These are phyloP conservation scores for Gossypium mustelinum DNA, from an alignment of 345 rosid genomes.

Conservation along the genomic window DNA sequence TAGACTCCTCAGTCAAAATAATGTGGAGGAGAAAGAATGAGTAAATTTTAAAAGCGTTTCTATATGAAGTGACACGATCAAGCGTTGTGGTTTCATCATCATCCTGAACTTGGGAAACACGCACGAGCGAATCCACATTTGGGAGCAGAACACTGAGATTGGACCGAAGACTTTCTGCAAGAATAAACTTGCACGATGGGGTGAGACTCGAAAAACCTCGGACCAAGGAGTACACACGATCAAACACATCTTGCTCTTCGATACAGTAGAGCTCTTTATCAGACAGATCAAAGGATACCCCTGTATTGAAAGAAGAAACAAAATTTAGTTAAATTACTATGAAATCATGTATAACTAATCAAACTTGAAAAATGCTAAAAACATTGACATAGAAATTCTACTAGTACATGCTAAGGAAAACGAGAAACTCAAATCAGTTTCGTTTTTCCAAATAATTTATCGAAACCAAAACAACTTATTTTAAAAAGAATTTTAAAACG, in stretches of 20 bases:
- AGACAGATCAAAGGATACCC: slow-evolving; percentile 84
- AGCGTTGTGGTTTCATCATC: slow-evolving; percentile 38
- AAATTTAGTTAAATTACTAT: neutral
- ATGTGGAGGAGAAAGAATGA: slow-evolving; percentile 73
- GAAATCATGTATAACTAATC: neutral
- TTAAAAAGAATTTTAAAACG: no score
- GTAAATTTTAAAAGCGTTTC: slow-evolving; percentile 92
- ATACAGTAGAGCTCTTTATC: slow-evolving; percentile 86
- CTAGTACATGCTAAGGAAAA: neutral
- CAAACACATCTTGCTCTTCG: slow-evolving; percentile 83
- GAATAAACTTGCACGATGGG: slow-evolving; percentile 56
- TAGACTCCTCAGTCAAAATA: slow-evolving; percentile 56
- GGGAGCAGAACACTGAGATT: slow-evolving; percentile 93
- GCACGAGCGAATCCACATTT: slow-evolving; percentile 71
- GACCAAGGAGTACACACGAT: slow-evolving; percentile 72
- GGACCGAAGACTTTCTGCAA: slow-evolving; percentile 80
- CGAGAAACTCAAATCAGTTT: neutral
- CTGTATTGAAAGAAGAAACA: slow-evolving; percentile 27
- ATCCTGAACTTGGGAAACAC: slow-evolving; percentile 50
- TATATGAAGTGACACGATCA: slow-evolving; percentile 61
- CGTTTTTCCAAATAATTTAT: neutral
- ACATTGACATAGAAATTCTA: neutral
- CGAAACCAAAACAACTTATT: neutral
- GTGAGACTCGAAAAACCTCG: slow-evolving; percentile 48
- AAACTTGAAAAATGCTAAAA: neutral